Evolutionary conservation across 805 yeast species (phyloP).

Genomic region (Yueomyces sp.): DNA sequence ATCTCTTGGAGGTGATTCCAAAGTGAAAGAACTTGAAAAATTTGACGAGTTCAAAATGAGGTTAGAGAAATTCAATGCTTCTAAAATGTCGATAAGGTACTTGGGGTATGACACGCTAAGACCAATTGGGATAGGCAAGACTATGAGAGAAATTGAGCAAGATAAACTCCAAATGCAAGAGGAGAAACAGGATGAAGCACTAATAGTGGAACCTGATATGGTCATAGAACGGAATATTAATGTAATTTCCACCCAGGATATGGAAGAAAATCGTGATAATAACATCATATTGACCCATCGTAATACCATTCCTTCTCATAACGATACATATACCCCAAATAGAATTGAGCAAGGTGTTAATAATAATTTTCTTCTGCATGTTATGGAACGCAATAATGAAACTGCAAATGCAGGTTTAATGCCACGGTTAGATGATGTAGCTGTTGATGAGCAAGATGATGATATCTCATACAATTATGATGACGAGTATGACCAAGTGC

Average conservation of each 20-base stretch:
- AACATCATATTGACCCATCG: not conserved
- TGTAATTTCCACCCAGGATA: not conserved
- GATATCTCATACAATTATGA: slow-evolving; percentile 25
- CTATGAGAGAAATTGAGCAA: slow-evolving; percentile 28
- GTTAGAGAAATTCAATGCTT: slow-evolving; percentile 6
- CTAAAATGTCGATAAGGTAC: slow-evolving; percentile 22
- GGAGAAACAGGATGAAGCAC: slow-evolving; percentile 4
- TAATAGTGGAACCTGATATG: not conserved
- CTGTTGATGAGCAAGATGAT: slow-evolving; percentile 16
- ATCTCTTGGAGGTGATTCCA: slow-evolving; percentile 1
- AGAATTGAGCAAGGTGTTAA: not conserved
- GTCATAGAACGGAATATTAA: slow-evolving; percentile 1
- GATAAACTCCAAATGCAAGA: slow-evolving; percentile 17
- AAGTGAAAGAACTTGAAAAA: slow-evolving; percentile 1
- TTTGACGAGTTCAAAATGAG: slow-evolving; percentile 12
- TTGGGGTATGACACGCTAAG: slow-evolving; percentile 36
- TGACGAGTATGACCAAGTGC: slow-evolving; percentile 19
- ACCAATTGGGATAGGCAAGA: slow-evolving; percentile 49
- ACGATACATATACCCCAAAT: slow-evolving; percentile 1
- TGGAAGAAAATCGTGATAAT: not conserved
- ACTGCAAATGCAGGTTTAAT: not conserved
- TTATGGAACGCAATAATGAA: not conserved
- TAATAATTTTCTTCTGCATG: not conserved
- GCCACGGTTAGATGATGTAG: not conserved
- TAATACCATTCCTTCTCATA: not conserved